Base-by-base conservation (phyloP, 1,284 basidiomycete species). In the Cryptococcus neoformans region DNA sequence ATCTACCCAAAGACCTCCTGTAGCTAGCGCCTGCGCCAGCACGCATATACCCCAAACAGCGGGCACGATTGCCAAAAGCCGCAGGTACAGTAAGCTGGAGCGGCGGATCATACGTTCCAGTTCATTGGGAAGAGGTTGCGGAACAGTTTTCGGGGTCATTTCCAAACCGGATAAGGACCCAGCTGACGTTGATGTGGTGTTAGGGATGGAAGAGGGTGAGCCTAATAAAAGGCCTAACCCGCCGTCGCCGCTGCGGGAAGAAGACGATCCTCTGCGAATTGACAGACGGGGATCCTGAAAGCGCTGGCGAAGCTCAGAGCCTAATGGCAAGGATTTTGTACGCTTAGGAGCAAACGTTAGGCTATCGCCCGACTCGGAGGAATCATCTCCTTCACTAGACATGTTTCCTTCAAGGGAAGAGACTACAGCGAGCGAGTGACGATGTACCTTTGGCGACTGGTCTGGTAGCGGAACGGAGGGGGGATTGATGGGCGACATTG, bases 351-450 rank as follows among this genome's bases (percentile, higher is more conserved):
- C 63, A 54, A 76, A 76, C 1, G 66, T 63, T 9, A 76, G 45
- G 3, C 65, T 68, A 6, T 67, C 74, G 12, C 58, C 57, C 38
- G 60, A 64, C 35, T 71, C 69, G 17, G 66, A 63, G 51, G 74
- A 72, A 56, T 73, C 74, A 56, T 75, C 74, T 6, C 68, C 74
- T 54, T 73, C 73, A 47, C 68, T 69, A 10, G 65, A 63, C 55
- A 68, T 58, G 6, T 62, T 64, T 8, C 66, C 70, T 2, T 60
- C 21, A 44, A 17, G 45, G 40, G n/a, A 16, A 16, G 46, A 37
- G 35, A 35, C 12, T 28, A 47, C 34, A 47, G 46, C 12, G 34
- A 35, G 17, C 40, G 11, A 47, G 51, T 35, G 47, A 44, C 37
- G 53, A 39, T 36, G 47, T 8, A 44, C 44, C 10, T 38, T 41